These are phyloP conservation scores for Cairneyella variabilis DNA, from an alignment of 495 filamentous ascomycete genomes.

Conservation along the genomic window DNA sequence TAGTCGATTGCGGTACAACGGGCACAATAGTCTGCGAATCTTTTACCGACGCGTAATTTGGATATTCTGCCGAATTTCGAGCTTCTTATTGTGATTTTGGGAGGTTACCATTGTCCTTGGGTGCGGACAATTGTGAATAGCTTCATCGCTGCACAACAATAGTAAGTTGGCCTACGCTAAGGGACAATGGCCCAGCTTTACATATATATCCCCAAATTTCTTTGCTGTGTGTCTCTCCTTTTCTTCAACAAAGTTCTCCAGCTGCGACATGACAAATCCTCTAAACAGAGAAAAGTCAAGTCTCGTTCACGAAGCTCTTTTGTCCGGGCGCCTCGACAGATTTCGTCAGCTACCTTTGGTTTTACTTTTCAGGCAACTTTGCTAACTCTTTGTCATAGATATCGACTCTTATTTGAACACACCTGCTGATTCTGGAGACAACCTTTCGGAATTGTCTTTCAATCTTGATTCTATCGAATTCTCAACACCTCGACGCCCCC, in stretches of 20 bases:
- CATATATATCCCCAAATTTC: too few relatives aligned
- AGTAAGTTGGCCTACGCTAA: constrained; percentile 12
- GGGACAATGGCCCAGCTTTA: too few relatives aligned
- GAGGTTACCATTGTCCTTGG: constrained; percentile 5
- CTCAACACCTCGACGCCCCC: not conserved
- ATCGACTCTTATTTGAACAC: not conserved
- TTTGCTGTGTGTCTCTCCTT: too few relatives aligned
- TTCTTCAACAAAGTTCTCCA: too few relatives aligned
- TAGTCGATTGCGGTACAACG: not conserved
- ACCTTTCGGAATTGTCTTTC: not conserved
- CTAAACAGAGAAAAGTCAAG: too few relatives aligned
- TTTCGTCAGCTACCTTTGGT: too few relatives aligned
- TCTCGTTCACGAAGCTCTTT: too few relatives aligned
- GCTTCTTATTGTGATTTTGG: constrained; percentile 2
- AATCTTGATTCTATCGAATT: too few relatives aligned
- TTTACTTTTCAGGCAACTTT: too few relatives aligned
- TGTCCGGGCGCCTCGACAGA: too few relatives aligned
- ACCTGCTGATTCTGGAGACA: not conserved
- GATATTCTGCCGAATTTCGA: not conserved
- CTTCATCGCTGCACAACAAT: constrained; percentile 18
- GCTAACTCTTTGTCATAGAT: not conserved
- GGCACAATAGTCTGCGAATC: not conserved
- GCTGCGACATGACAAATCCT: too few relatives aligned
- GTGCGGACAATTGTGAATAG: constrained; percentile 10
- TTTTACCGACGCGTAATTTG: constrained; percentile 6